These are phyloP conservation scores for Porpolomopsis calyptriformis DNA, from an alignment of 768 basidiomycete genomes.

Conservation along the genomic window DNA sequence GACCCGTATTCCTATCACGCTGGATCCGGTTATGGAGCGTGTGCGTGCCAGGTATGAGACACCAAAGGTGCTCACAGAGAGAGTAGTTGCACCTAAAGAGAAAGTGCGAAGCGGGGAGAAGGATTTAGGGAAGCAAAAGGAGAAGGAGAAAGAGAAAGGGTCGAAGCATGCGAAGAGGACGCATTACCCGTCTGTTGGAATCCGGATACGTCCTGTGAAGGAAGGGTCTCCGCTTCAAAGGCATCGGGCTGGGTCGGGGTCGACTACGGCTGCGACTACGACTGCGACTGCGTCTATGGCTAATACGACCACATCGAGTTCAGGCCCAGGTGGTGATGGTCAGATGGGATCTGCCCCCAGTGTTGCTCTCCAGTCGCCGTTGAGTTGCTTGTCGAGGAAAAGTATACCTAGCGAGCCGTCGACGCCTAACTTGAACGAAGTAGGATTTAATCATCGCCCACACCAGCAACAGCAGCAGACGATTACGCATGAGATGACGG, in stretches of 20 bases:
- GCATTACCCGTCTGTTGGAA: slow-evolving; percentile 34
- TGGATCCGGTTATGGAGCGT: neutral
- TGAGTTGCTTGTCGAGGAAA: neutral
- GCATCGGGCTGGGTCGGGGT: slow-evolving; percentile 3
- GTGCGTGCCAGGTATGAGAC: neutral
- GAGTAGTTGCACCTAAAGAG: slow-evolving; percentile 6
- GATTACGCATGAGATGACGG: neutral
- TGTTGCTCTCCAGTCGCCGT: neutral
- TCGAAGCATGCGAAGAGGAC: slow-evolving; percentile 34
- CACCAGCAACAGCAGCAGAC: neutral
- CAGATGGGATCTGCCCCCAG: too few species aligned
- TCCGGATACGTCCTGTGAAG: slow-evolving; percentile 35
- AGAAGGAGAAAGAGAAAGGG: slow-evolving; percentile 21
- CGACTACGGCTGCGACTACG: neutral
- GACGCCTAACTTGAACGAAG: slow-evolving; percentile 2
- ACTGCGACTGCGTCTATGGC: too few species aligned
- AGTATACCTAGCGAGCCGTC: neutral
- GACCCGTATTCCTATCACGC: neutral
- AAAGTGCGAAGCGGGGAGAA: slow-evolving; percentile 9
- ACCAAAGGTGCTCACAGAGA: neutral
- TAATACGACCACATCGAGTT: too few species aligned
- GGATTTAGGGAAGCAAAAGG: slow-evolving; percentile 1
- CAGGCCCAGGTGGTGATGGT: too few species aligned
- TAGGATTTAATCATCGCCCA: neutral
- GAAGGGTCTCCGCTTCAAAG: slow-evolving; percentile 14